phyloP scores from a whole-genome alignment of 2,329 filamentous ascomycete genomes.

The Intubia oerlemansii region DNA sequence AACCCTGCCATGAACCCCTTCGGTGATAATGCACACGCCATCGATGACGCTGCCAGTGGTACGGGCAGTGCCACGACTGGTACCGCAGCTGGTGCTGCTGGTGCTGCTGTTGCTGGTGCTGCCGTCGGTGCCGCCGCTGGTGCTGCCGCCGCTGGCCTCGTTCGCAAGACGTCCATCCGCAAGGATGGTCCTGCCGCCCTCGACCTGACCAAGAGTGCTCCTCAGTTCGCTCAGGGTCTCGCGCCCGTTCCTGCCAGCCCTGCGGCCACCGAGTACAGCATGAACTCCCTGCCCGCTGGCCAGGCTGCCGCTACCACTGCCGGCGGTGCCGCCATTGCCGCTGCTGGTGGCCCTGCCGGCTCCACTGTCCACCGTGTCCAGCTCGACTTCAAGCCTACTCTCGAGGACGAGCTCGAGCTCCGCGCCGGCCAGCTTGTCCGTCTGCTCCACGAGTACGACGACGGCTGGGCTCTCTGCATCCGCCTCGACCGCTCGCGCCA shows the following conservation, averaged over 20 bases:
- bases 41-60: no score
- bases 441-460: conserved; percentile 87
- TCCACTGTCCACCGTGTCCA: conserved; percentile 74
- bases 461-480: conserved; percentile 92
- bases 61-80: background rate
- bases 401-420: conserved; percentile 79
- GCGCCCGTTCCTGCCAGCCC: conserved; percentile 30
- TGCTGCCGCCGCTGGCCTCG: conserved; percentile 18
- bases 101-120: conserved; percentile 4
- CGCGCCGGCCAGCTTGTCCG: conserved; percentile 66
- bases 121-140: conserved; percentile 18
- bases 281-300: conserved; percentile 29
- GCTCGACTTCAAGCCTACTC: conserved; percentile 78
- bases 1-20: conserved; percentile 15
- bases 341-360: conserved; percentile 35
- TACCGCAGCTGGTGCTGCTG: no score
- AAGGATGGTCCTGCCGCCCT: conserved; percentile 27
- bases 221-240: conserved; percentile 9
- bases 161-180: conserved; percentile 34
- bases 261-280: conserved; percentile 39
- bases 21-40: no score
- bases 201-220: conserved; percentile 28
- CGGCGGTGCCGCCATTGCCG: conserved; percentile 37
- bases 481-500: conserved; percentile 78
- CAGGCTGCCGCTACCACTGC: conserved; percentile 22